Evolutionary conservation across 2,329 filamentous ascomycete genomes (phyloP), one percentile per base, ranked within the genome.

Genomic region (Colletotrichum destructivum): DNA sequence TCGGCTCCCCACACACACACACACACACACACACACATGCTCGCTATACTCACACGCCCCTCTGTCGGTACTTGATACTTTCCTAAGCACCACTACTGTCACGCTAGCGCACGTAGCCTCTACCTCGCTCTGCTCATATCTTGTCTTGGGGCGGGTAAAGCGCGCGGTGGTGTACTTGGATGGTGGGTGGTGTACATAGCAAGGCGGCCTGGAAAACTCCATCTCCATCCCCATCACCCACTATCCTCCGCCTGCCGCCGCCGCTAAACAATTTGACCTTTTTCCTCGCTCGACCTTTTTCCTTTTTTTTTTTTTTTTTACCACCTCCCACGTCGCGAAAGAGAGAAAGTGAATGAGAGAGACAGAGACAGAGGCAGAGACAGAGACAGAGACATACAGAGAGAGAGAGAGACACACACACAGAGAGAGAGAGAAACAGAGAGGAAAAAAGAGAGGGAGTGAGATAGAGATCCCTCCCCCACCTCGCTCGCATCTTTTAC

Each of bases 401-500:
- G 23, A 26, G 23, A 26, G 26, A 26, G 26, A 26, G 3, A 26
- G 3, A 26, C 23, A 26, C 23, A 26, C 23, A 26, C 23, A 26
- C 23, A 4, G 23, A 26, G 23, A 26, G 23, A 26, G 26, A 26
- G 26, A 4, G 4, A 26, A 26, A 26, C 1, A 26, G 3, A 4
- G 26, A 26, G 26, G 1, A 1, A 26, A 4, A 26, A 4, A 26
- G 3, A 26, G 26, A 26, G 26, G 4, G 4, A 26, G 4, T 4
- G 26, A 26, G 26, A 26, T 26, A 73, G 74, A 49, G 31, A 62
- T 67, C 74, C 74, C 67, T 47, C 65, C 74, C 76, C 75, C 74
- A 74, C 73, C 74, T 75, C 60, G 66, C 74, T 75, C 76, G 51
- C 74, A 74, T 74, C 72, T 73, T 69, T 71, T 55, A 55, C 66